These are phyloP conservation scores for Apophysomyces elegans DNA, from an alignment of 371 early-diverging fungal species.

Conservation along the genomic window DNA sequence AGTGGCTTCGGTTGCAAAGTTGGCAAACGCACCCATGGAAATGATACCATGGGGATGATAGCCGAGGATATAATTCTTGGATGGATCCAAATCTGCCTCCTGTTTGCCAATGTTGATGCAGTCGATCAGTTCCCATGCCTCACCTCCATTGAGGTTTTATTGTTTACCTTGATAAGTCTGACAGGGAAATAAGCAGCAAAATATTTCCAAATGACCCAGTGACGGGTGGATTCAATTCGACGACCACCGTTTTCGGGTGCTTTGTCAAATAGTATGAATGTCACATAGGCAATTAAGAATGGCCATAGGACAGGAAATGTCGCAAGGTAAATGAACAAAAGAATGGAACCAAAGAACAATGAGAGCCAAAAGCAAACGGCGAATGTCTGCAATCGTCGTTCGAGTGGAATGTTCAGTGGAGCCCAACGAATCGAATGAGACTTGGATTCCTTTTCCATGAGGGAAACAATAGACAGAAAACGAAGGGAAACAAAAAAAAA, in stretches of 20 bases:
- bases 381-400: conserved; percentile 76
- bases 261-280: conserved; percentile 61
- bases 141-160: neutral
- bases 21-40: conserved; percentile 74
- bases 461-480: neutral
- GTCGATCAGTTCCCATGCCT: neutral
- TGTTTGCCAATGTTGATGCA: neutral
- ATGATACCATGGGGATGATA: conserved; percentile 86
- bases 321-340: conserved; percentile 48
- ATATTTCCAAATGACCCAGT: conserved; percentile 65
- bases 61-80: conserved; percentile 75
- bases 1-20: conserved; percentile 75
- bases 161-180: conserved; percentile 69
- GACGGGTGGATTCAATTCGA: conserved; percentile 59
- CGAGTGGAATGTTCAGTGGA: conserved; percentile 68
- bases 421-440: conserved; percentile 47
- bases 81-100: conserved; percentile 31
- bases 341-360: conserved; percentile 57
- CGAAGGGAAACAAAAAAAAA: neutral
- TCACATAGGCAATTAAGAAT: conserved; percentile 66
- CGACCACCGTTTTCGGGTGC: conserved; percentile 77
- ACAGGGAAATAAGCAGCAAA: conserved; percentile 84
- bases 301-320: conserved; percentile 64
- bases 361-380: conserved; percentile 65
- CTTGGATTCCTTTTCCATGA: neutral